Base-by-base conservation (phyloP, 208 protist genomes). In the Strigomonas culicis region DNA sequence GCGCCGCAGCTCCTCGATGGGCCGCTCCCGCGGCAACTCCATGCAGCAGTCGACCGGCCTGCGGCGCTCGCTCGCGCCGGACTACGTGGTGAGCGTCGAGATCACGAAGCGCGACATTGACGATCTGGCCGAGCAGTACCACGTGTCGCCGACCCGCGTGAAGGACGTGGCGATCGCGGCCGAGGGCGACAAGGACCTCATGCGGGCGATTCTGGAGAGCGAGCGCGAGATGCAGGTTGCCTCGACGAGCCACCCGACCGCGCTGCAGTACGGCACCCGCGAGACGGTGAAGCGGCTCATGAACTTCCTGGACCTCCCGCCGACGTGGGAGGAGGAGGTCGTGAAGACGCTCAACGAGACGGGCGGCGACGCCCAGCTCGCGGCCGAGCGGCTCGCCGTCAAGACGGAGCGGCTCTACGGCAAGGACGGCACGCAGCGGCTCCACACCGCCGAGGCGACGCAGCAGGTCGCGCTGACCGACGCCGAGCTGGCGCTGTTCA, bases 261-360 rank as follows among this genome's bases (percentile, higher is more conserved):
- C 41, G 39, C 70, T 93, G 58, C 61, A 77, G 56, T 93, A 77
- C 68, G 74, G 82, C 63, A 84, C 74, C 6, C 71, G 61, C 17
- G 74, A 77, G n/a, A 82, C 81, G 7, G 80, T 93, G 55, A 57
- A 65, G 52, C 73, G 82, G 15, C 60, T 90, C 1, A 69, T 93
- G 57, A 69, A 32, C 24, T 79, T 89, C 49, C 63, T 93, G 7
- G 61, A 76, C 6, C 60, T 90, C 0, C 74, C 79, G 19, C 39
- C 55, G 7, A 71, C 72, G 34, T 84, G 76, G 73, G 74, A 89
- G 66, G 69, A 53, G 0, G 77, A 90, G 67, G 79, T 81, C 31
- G 79, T 87, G 49, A 56, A 66, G 22, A 72, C 79, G 44, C 72
- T 93, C 34, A 90, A 93, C 53, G 75, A 64, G 10, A 81, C 79